phyloP scores from a whole-genome alignment of 257 asterid species.

The Solanum appendiculatum region DNA sequence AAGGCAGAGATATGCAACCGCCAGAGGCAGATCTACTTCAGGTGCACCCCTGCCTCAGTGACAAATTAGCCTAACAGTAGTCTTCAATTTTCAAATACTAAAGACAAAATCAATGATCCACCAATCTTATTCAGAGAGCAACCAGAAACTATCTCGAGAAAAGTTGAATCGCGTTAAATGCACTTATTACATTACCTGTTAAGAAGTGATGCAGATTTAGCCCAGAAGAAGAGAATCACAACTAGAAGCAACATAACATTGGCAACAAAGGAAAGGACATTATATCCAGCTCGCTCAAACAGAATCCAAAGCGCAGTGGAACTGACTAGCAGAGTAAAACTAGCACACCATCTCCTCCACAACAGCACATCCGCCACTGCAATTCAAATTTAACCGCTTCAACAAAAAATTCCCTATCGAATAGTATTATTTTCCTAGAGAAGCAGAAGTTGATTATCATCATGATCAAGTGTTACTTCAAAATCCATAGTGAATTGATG shows the following conservation, averaged over 20 bases:
- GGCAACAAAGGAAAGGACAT: constrained; percentile 55
- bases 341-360: constrained; percentile 64
- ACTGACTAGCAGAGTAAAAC: constrained; percentile 42
- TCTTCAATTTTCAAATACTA: not conserved
- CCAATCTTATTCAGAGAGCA: not conserved
- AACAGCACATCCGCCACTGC: constrained; percentile 83
- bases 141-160: not conserved
- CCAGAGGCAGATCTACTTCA: not conserved
- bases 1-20: not conserved
- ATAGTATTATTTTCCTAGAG: not conserved
- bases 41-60: not conserved
- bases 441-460: not conserved
- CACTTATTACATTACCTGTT: constrained; percentile 44
- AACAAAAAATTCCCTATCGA: not conserved
- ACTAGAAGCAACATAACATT: constrained; percentile 72
- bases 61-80: not conserved
- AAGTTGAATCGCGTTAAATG: not conserved
- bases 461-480: not conserved
- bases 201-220: constrained; percentile 88
- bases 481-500: not conserved
- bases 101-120: not conserved
- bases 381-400: not conserved
- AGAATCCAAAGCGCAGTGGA: constrained; percentile 79
- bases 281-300: constrained; percentile 86
- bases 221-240: constrained; percentile 79